Percentiles rank a stretch among this genome's conserved stretches.
Conservation (phyloP, 768 basidiomycete genomes). For the Leccinellum rugosiceps region DNA sequence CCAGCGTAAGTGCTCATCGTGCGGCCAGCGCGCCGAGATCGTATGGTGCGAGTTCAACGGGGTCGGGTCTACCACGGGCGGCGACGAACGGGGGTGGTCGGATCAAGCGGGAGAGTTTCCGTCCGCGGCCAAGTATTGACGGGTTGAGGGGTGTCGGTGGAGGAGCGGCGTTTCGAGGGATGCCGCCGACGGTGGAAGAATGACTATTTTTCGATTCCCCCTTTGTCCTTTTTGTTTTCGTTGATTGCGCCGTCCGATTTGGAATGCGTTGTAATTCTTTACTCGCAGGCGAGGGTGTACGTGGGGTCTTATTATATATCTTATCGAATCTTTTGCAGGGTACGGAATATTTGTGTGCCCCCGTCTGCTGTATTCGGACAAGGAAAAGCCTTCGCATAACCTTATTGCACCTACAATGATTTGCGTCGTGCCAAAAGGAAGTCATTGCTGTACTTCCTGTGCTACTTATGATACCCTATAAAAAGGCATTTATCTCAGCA, state of each 20-base stretch:
- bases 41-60: constrained; percentile 10
- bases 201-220: constrained; percentile 1
- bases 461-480: constrained; percentile 6
- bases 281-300: constrained; percentile 23
- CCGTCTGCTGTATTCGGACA: background rate
- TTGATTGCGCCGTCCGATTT: constrained; percentile 1
- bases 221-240: background rate
- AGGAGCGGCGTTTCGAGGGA: constrained; percentile 17
- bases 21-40: constrained; percentile 10
- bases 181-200: constrained; percentile 28
- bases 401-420: constrained; percentile 5
- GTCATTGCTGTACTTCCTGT: background rate
- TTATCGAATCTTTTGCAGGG: constrained; percentile 20
- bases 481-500: background rate
- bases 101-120: constrained; percentile 75
- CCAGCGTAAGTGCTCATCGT: constrained; percentile 11
- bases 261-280: background rate
- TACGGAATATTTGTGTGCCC: background rate
- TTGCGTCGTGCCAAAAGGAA: constrained; percentile 6
- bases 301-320: constrained; percentile 14
- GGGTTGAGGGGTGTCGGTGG: constrained; percentile 15
- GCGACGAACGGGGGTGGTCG: constrained; percentile 45
- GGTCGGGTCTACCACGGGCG: constrained; percentile 10
- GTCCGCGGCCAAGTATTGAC: constrained; percentile 74
- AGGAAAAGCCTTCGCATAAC: background rate